Evolutionary conservation across 1,284 basidiomycete species (phyloP), one percentile per base, ranked within the genome.

Genomic region (Schizophyllum commune): DNA sequence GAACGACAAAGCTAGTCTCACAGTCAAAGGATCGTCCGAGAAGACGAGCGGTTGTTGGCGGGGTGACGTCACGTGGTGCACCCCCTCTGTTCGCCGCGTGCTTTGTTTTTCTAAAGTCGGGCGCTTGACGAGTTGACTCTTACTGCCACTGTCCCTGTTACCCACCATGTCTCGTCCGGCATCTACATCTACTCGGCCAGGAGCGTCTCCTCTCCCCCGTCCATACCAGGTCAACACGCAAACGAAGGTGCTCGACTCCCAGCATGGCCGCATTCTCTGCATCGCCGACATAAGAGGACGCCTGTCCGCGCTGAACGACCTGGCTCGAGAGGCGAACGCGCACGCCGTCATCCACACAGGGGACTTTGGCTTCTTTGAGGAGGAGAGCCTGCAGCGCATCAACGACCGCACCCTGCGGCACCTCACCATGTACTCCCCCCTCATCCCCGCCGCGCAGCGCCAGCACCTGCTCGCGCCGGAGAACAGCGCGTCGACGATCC

Each of bases 321-420:
- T 98, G 62, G 96, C 96, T 34, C 80, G 88, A 59, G 94, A 97
- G 69, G 86, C 85, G 61, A 88, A 90, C 70, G 94, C 94, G n/a
- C 85, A 89, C 63, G 96, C 95, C 20, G 91, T 99, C 73, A 93
- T 99, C 65, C 96, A 99, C 74, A 98, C 96, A 0, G 97, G 97
- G 61, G 97, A 99, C 79, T 99, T 99, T 87, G 97, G 97, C 62
- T 98, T 99, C 76, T 97, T 97, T 75, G 94, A 95, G 73, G 78
- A 83, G 20, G 83, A 83, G 63, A 94, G 91, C 72, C 79, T 97
- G 60, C 90, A 91, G 52, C 82, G 93, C 65, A 96, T 98, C 79
- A 92, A 91, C 70, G 95, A 97, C 82, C 86, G 93, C 66, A 95
- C 96, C 53, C 87, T 99, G 20, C 91, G 94, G 68, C 97, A 99